Evolutionary conservation across 371 early-diverging fungal genomes (phyloP).

Genomic region (Mortierella polycephala): DNA sequence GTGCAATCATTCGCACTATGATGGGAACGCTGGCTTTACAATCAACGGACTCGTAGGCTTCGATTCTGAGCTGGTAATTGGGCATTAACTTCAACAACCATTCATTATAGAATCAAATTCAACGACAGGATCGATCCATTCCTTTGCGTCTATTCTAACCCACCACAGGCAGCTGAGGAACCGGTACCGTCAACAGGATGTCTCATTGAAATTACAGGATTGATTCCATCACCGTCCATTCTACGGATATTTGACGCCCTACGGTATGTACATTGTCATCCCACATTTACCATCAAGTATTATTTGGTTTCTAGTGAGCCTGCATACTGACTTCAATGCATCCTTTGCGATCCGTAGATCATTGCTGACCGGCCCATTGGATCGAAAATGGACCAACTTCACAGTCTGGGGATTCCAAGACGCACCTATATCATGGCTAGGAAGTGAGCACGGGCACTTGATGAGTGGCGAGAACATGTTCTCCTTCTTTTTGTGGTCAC

Average conservation of each 20-base stretch:
- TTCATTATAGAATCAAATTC: conserved; percentile 40
- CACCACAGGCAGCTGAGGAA: conserved; percentile 33
- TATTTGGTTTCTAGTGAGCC: not conserved
- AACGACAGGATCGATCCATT: conserved; percentile 61
- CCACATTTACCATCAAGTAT: not conserved
- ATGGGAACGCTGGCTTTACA: not conserved
- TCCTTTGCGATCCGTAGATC: not conserved
- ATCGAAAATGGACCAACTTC: conserved; percentile 64
- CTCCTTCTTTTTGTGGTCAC: conserved; percentile 60
- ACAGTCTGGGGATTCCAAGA: conserved; percentile 76
- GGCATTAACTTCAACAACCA: no score
- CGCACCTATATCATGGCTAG: conserved; percentile 71
- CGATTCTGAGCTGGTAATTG: not conserved
- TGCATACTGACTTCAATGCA: not conserved
- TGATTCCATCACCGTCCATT: conserved; percentile 32
- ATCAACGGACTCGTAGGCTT: not conserved
- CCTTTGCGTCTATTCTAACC: conserved; percentile 63
- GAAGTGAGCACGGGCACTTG: conserved; percentile 64
- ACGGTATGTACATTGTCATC: conserved; percentile 11
- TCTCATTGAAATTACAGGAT: conserved; percentile 31
- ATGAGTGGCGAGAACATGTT: conserved; percentile 72
- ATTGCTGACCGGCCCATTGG: not conserved
- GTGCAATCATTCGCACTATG: not conserved
- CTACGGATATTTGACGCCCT: conserved; percentile 19
- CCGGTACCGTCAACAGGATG: conserved; percentile 17